Evolutionary conservation across 345 rosid genomes (phyloP).

Genomic region (Lagerstroemia speciosa): DNA sequence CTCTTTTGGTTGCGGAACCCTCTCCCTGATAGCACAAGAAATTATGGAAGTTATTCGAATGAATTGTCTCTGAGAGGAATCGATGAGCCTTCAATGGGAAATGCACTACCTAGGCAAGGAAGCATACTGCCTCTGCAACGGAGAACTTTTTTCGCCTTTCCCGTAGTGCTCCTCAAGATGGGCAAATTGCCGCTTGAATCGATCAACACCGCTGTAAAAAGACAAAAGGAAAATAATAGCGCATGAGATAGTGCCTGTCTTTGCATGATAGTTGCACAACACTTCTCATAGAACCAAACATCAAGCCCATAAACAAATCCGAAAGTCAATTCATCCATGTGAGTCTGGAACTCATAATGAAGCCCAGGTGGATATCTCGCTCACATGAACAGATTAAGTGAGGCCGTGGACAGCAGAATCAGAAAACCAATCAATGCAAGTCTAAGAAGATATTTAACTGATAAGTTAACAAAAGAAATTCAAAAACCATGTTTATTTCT

Average conservation of each 20-base stretch:
- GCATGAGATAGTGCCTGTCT: not conserved
- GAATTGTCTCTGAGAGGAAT: not conserved
- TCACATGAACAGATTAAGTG: not conserved
- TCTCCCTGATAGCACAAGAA: conserved; percentile 45
- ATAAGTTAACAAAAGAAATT: too few relatives aligned
- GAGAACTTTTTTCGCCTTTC: conserved; percentile 70
- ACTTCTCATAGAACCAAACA: not conserved
- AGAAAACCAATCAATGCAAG: too few relatives aligned
- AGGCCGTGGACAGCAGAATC: not conserved
- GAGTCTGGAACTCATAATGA: too few relatives aligned
- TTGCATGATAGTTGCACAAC: not conserved
- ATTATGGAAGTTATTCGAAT: not conserved
- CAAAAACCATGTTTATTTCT: too few relatives aligned
- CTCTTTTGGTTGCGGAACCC: conserved; percentile 68
- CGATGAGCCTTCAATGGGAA: not conserved
- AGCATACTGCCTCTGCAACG: conserved; percentile 88
- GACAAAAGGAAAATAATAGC: conserved; percentile 4
- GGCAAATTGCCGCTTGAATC: conserved; percentile 96
- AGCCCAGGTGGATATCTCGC: too few relatives aligned
- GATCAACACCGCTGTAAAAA: conserved; percentile 79
- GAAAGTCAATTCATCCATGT: not conserved
- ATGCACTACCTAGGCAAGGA: conserved; percentile 73
- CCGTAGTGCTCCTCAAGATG: conserved; percentile 85
- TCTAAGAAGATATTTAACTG: not conserved
- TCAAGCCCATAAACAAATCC: not conserved